These are phyloP conservation scores for Nematodospora anomalae DNA, from an alignment of 1,139 yeast species.

Conservation along the genomic window DNA sequence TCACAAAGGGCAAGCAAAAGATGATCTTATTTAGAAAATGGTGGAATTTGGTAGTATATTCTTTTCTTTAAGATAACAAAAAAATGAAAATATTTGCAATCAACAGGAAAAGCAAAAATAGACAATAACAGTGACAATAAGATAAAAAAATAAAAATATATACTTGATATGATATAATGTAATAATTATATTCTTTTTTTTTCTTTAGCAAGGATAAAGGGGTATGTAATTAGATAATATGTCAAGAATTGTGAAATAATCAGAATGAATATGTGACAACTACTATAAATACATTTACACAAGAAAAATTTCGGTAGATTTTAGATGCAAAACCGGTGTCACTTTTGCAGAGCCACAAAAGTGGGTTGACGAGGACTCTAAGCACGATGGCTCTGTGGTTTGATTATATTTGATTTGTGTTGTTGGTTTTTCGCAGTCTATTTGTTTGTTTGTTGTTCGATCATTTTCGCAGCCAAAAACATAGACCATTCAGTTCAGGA, in stretches of 20 bases:
- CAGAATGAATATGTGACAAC: not conserved
- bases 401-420: not conserved
- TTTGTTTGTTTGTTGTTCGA: not conserved
- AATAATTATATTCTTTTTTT: not conserved
- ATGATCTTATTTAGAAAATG: not conserved
- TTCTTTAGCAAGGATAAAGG: not conserved
- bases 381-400: too few species aligned
- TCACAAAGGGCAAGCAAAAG: not conserved
- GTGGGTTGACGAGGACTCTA: not conserved
- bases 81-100: constrained; percentile 3
- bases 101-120: not conserved
- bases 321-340: not conserved
- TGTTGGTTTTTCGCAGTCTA: not conserved
- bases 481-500: too few species aligned
- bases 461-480: constrained; percentile 7
- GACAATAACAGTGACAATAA: not conserved
- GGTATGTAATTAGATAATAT: not conserved
- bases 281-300: not conserved
- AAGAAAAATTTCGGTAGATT: not conserved
- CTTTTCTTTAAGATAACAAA: constrained; percentile 7
- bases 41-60: constrained; percentile 4
- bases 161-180: not conserved
- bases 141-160: not conserved
- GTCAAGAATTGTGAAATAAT: not conserved
- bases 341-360: not conserved